A percentile compares a stretch with the other conserved stretches of the same genome.
These are phyloP conservation scores for Xylaria intraflava DNA, from an alignment of 495 filamentous ascomycete species.

Conservation along the genomic window DNA sequence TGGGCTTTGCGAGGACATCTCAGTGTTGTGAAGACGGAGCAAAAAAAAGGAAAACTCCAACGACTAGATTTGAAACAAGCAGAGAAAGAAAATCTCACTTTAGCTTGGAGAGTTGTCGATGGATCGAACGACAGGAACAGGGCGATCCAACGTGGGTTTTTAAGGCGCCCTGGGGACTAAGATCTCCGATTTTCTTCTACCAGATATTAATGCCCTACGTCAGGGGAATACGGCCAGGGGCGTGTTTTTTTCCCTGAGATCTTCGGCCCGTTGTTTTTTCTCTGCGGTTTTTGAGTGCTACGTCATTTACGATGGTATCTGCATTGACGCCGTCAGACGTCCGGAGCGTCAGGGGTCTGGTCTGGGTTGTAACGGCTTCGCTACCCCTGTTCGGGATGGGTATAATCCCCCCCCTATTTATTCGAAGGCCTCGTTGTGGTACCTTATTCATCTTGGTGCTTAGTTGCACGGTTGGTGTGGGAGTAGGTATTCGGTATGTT, in stretches of 20 bases:
- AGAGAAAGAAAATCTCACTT: too few relatives aligned
- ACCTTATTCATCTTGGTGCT: not conserved
- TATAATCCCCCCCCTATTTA: too few relatives aligned
- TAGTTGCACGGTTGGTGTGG: not conserved
- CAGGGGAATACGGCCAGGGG: not conserved
- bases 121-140: too few relatives aligned
- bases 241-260: not conserved
- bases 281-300: not conserved
- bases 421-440: not conserved
- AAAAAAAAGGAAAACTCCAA: not conserved
- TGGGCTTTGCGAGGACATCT: slow-evolving; percentile 21
- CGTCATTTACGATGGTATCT: slow-evolving; percentile 3
- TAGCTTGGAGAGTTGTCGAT: too few relatives aligned
- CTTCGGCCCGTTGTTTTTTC: not conserved
- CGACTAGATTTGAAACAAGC: not conserved
- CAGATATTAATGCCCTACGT: slow-evolving; percentile 3
- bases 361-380: not conserved
- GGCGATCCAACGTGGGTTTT: too few relatives aligned
- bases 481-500: not conserved
- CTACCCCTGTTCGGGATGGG: not conserved
- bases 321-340: not conserved
- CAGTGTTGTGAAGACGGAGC: not conserved
- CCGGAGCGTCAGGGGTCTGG: not conserved
- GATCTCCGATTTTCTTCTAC: not conserved
- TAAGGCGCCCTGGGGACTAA: too few relatives aligned